Base-by-base conservation (phyloP, 768 basidiomycete genomes). In the Udeniomyces megalosporus region DNA sequence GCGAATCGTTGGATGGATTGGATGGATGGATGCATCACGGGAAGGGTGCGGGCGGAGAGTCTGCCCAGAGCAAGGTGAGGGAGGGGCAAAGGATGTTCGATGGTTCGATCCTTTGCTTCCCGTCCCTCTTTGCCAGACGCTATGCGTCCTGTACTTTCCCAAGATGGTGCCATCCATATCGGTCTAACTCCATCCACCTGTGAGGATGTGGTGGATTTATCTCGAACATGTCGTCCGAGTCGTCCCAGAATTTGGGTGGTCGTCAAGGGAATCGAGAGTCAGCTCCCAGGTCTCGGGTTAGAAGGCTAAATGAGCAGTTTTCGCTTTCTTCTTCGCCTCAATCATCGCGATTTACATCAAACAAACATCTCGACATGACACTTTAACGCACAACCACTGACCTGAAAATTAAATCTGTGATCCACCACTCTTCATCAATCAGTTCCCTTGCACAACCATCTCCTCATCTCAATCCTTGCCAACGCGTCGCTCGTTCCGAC, bases 371-470 rank as follows among this genome's bases (percentile, higher is more conserved):
- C n/a, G 15, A 48, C 7, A 2, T 4, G 4, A 34, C 3, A n/a
- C 32, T 45, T 8, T 56, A 42, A 17, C 11, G 26, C 14, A 29
- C 28, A 11, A 34, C 24, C 35, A 57, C 35, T 3, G 3, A 10
- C 10, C n/a, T 57, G 38, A 49, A 12, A 48, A 38, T 32, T 24
- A 8, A 11, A 12, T 8, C 7, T 35, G 28, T 29, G 29, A 38
- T 10, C 61, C n/a, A 22, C 60, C 48, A n/a, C 32, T 17, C 34
- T 24, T 26, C 17, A n/a, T 38, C 22, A 17, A 1, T 22, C 49
- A 63, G 62, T 63, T 46, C 62, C 62, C 5, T 49, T 63, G 6
- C 62, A 63, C 56, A 63, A 63, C 56, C 62, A 63, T 22, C 42
- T 63, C 17, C 44, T 63, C 15, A 63, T 63, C 47, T 38, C 62